phyloP scores from a whole-genome alignment of 2,329 filamentous ascomycete genomes.

The Fusarium buharicum region DNA sequence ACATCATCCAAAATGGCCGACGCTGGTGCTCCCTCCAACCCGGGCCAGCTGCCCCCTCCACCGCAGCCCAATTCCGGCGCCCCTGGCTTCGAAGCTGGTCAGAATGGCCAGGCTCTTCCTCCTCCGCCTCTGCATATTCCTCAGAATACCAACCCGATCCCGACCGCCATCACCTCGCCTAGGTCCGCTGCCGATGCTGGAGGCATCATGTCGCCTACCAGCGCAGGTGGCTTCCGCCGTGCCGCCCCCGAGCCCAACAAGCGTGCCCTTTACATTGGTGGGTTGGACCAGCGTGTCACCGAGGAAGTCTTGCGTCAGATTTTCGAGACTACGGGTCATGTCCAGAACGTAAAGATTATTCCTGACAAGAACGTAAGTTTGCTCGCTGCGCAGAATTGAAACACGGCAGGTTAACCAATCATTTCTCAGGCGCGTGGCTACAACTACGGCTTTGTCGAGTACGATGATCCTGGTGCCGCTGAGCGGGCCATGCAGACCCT shows the following conservation, averaged over 20 bases:
- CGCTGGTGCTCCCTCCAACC: slow-evolving; percentile 69
- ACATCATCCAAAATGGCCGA: slow-evolving; percentile 75
- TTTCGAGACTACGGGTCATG: slow-evolving; percentile 98
- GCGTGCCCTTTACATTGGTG: slow-evolving; percentile 94
- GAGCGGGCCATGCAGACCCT: slow-evolving; percentile 97
- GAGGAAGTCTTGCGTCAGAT: slow-evolving; percentile 97
- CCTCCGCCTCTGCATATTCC: slow-evolving; percentile 93
- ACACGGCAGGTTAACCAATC: slow-evolving; percentile 41
- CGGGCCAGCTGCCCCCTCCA: slow-evolving; percentile 75
- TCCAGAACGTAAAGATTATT: slow-evolving; percentile 99
- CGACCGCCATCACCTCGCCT: slow-evolving; percentile 89
- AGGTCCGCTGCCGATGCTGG: slow-evolving; percentile 74
- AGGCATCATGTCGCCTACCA: slow-evolving; percentile 84
- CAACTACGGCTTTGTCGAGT: slow-evolving; percentile 99
- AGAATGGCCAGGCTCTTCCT: slow-evolving; percentile 81
- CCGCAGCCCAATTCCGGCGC: slow-evolving; percentile 75
- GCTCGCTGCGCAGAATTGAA: neutral
- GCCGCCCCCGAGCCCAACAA: slow-evolving; percentile 98
- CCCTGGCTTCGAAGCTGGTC: slow-evolving; percentile 79
- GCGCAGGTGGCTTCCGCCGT: slow-evolving; percentile 83
- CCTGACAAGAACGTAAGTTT: slow-evolving; percentile 96
- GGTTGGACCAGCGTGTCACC: slow-evolving; percentile 92
- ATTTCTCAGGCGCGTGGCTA: slow-evolving; percentile 85
- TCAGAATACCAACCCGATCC: slow-evolving; percentile 95
- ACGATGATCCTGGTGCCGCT: slow-evolving; percentile 95